Evolutionary conservation across 768 basidiomycete genomes (phyloP), one percentile per base, ranked within the genome.

Genomic region (Calocybe indica): DNA sequence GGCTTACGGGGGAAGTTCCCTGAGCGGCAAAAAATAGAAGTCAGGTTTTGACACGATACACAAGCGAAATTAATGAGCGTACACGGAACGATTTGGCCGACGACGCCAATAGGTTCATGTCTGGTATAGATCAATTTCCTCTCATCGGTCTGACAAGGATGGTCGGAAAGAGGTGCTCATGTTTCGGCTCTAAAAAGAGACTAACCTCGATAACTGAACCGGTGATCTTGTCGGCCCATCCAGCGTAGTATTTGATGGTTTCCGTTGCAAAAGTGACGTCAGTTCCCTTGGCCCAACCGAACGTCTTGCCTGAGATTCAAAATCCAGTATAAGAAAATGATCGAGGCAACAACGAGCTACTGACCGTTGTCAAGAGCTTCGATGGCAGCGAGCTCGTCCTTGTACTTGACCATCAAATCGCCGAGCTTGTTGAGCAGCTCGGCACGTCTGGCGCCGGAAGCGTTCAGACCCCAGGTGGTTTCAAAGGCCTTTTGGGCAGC

Each of bases 1-100:
- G 7, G 51, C 67, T 31, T 55, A 74, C 73, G 64, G 60, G 79
- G 80, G 67, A 78, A 82, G 66, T 84, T 85, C 85, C 84, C 83
- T 56, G 72, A 70, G 36, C 74, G 71, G 28, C 41, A 29, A 33
- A 13, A 35, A 33, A n/a, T 8, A 22, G 14, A 32, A 14, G 14
- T 15, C 36, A 9, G 7, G 10, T 12, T 32, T 1, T 9, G 37
- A n/a, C 33, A 36, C n/a, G 22, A 2, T n/a, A 11, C 22, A 1
- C 5, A 32, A 36, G 41, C 5, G 30, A 12, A 31, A 34, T 7
- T 12, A 13, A 35, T 8, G 10, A 22, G 56, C 58, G 37, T 14
- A 61, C 62, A 64, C 33, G 62, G 62, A 40, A 64, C 52, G 14
- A 63, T 63, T 58, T 60, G 56, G 28, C 63, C 65, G 46, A 64